These are phyloP conservation scores for Saccharum officinarum DNA, from an alignment of 176 grass and related monocot genomes.

Conservation along the genomic window DNA sequence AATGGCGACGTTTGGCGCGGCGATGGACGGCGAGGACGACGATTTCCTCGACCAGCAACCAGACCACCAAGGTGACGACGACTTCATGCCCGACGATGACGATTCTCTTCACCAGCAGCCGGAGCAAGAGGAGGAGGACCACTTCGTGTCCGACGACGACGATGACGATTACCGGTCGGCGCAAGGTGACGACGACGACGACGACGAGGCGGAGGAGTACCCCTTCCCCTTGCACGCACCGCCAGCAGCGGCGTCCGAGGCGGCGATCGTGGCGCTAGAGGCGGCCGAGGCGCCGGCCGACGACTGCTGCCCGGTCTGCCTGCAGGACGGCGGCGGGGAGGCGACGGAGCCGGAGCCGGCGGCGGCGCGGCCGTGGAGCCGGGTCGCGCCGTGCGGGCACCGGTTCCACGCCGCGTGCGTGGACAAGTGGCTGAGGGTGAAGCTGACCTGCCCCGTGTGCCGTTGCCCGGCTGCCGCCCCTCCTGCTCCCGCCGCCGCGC, in stretches of 20 bases:
- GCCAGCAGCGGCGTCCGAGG: neutral
- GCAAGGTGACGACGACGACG: neutral
- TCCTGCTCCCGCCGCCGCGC: neutral
- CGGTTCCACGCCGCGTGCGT: constrained; percentile 18
- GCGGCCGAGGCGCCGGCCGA: neutral
- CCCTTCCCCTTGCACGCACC: neutral
- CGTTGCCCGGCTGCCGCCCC: neutral
- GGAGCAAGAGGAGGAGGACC: neutral
- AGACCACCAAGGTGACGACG: neutral
- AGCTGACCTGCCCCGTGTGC: constrained; percentile 14
- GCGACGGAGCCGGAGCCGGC: neutral
- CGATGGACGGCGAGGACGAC: neutral
- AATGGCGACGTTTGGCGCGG: neutral
- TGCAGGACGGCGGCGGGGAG: neutral
- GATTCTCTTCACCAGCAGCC: neutral
- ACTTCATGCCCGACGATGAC: neutral
- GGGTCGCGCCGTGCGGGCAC: constrained; percentile 20
- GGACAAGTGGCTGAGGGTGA: neutral
- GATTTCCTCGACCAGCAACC: neutral
- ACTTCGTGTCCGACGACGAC: neutral
- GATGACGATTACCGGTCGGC: neutral
- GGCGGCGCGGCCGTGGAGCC: neutral
- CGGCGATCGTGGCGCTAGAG: neutral
- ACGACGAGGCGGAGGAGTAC: neutral
- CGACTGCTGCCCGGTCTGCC: constrained; percentile 22